These are phyloP conservation scores for Pythium biforme DNA, from an alignment of 352 stramenopile genomes.

Conservation along the genomic window DNA sequence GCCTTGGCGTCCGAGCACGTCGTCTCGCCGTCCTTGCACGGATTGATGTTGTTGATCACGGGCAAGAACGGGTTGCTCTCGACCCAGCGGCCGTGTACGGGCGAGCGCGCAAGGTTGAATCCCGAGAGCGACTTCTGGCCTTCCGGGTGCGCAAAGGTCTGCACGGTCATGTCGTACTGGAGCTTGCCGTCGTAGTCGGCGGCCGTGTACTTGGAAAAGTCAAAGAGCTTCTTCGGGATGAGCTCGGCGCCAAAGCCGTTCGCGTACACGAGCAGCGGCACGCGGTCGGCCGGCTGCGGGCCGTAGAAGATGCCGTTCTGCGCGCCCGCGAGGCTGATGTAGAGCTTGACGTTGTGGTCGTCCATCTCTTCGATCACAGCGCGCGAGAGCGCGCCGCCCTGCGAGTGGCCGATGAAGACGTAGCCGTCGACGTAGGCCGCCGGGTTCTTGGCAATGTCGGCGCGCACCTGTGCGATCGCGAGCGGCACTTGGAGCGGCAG, in stretches of 20 bases:
- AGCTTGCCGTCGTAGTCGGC: slow-evolving; percentile 32
- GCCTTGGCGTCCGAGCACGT: slow-evolving; percentile 15
- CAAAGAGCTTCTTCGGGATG: slow-evolving; percentile 24
- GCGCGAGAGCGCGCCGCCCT: slow-evolving; percentile 38
- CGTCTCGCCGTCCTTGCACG: slow-evolving; percentile 5
- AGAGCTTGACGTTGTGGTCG: slow-evolving; percentile 43
- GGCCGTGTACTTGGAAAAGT: slow-evolving; percentile 33
- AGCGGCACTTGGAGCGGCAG: slow-evolving; percentile 38
- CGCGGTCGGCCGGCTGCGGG: slow-evolving; percentile 31
- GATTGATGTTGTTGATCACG: slow-evolving; percentile 37
- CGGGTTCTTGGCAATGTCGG: slow-evolving; percentile 29
- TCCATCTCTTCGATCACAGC: slow-evolving; percentile 55
- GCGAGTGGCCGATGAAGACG: slow-evolving; percentile 50
- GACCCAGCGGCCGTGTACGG: slow-evolving; percentile 25
- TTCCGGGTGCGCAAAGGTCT: slow-evolving; percentile 29
- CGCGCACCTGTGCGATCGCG: slow-evolving; percentile 40
- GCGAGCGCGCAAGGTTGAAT: slow-evolving; percentile 30
- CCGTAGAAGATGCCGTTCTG: slow-evolving; percentile 63
- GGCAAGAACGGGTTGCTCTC: slow-evolving; percentile 39
- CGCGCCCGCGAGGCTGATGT: slow-evolving; percentile 45
- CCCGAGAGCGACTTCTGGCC: slow-evolving; percentile 31
- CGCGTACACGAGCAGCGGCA: slow-evolving; percentile 35
- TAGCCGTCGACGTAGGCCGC: slow-evolving; percentile 41
- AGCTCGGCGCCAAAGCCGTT: slow-evolving; percentile 26
- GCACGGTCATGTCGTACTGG: slow-evolving; percentile 34